A percentile compares a stretch with the other conserved stretches of the same genome.
Evolutionary conservation across 2,329 filamentous ascomycete genomes (phyloP).

Genomic region (Sporothrix euskadiensis): DNA sequence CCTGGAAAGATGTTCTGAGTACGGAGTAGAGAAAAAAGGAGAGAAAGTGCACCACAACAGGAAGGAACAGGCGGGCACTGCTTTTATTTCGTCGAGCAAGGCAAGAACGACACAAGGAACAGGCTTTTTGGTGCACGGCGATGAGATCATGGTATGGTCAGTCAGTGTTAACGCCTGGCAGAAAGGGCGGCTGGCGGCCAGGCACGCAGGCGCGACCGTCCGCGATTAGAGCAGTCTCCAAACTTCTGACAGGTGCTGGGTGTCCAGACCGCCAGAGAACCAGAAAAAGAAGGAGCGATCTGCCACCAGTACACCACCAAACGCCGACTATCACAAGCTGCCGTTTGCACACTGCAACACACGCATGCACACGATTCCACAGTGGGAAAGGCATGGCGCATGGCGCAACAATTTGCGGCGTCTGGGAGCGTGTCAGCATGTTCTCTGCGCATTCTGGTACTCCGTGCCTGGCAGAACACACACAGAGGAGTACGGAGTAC

Average conservation of each 20-base stretch:
- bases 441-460: background rate
- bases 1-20: background rate
- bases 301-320: background rate
- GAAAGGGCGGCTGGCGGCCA: background rate
- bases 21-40: background rate
- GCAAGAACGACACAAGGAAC: background rate
- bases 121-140: conserved; percentile 2
- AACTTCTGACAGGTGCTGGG: background rate
- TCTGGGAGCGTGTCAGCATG: background rate
- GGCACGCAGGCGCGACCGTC: background rate
- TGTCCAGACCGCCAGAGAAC: background rate
- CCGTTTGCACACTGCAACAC: background rate
- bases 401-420: background rate
- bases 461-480: background rate
- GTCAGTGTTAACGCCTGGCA: background rate
- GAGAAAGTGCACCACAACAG: background rate
- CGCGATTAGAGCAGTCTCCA: background rate
- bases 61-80: conserved; percentile 9
- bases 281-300: conserved; percentile 5
- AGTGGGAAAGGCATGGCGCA: background rate
- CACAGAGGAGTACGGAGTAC: background rate
- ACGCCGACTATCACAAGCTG: conserved; percentile 23
- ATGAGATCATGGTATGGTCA: conserved; percentile 9
- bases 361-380: background rate
- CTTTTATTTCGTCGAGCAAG: background rate